Conservation (phyloP, 257 asterid species). For the Catharanthus roseus region DNA sequence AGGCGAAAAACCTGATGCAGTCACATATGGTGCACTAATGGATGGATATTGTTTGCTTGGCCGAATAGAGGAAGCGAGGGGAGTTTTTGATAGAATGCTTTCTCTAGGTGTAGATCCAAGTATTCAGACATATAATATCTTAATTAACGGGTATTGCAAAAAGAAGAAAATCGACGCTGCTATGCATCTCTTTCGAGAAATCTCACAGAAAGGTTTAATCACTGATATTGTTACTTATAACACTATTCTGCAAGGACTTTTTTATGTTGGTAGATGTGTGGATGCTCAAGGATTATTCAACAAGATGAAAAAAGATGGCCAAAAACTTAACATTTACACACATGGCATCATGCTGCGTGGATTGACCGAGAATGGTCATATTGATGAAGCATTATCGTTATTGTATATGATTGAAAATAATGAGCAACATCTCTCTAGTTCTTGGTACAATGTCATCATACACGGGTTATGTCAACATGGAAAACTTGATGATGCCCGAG, state of each 20-base stretch:
- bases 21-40: too few relatives aligned
- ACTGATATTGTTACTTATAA: constrained; percentile 18
- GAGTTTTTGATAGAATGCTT: not conserved
- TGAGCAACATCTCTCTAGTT: not conserved
- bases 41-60: too few relatives aligned
- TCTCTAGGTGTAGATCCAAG: not conserved
- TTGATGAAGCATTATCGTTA: constrained; percentile 19
- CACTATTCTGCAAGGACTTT: constrained; percentile 22
- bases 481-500: constrained; percentile 4
- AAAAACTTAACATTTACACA: constrained; percentile 16
- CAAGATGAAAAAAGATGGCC: constrained; percentile 19
- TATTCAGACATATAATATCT: too few relatives aligned
- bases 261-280: constrained; percentile 15
- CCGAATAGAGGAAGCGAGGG: too few relatives aligned
- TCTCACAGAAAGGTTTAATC: too few relatives aligned
- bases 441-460: constrained; percentile 1
- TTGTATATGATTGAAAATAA: constrained; percentile 14
- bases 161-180: too few relatives aligned
- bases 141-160: too few relatives aligned
- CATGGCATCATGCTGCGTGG: constrained; percentile 18
- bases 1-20: too few relatives aligned
- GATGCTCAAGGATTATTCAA: constrained; percentile 14
- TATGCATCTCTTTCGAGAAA: too few relatives aligned
- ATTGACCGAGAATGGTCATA: constrained; percentile 14
- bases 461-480: constrained; percentile 21